Conservation (phyloP, 163 green algal species). For the Scenedesmus sp. region DNA sequence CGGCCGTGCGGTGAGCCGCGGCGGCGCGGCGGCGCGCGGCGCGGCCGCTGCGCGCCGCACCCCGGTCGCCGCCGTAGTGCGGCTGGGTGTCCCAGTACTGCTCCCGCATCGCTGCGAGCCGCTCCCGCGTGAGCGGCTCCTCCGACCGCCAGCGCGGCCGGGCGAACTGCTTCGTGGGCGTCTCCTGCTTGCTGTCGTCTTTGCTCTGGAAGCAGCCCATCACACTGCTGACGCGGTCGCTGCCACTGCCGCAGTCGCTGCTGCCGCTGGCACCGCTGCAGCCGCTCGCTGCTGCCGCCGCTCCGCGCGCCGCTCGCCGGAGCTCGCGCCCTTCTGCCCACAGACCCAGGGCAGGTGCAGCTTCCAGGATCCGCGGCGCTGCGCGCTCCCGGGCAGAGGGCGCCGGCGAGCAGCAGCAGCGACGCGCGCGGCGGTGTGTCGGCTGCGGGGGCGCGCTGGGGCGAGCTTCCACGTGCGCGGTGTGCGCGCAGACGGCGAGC, state of each 20-base stretch:
- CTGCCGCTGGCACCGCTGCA: neutral
- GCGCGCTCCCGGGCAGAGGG: no score
- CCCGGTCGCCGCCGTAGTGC: slow-evolving; percentile 82
- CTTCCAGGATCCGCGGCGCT: no score
- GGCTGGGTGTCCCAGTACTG: slow-evolving; percentile 94
- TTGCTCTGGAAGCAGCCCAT: slow-evolving; percentile 38
- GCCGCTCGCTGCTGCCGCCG: neutral
- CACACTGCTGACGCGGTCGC: neutral
- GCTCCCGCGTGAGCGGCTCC: slow-evolving; percentile 57
- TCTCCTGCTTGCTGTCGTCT: slow-evolving; percentile 32
- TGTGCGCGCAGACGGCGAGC: no score
- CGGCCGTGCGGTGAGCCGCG: neutral
- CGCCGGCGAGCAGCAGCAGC: no score
- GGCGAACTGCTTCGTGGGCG: slow-evolving; percentile 53
- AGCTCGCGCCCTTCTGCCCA: no score
- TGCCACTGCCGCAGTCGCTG: neutral
- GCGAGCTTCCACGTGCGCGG: no score
- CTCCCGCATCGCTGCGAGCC: slow-evolving; percentile 72
- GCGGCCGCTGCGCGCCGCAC: slow-evolving; percentile 43
- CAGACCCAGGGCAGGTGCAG: no score
- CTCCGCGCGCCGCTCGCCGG: no score
- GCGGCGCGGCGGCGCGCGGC: neutral
- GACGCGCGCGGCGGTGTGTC: no score
- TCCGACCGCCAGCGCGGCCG: slow-evolving; percentile 70
- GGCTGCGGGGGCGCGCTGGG: no score